Percentiles rank a stretch among this genome's conserved stretches.
These are phyloP conservation scores for Ulota crispa DNA, from an alignment of 225 moss, liverwort and hornwort species.

Conservation along the genomic window DNA sequence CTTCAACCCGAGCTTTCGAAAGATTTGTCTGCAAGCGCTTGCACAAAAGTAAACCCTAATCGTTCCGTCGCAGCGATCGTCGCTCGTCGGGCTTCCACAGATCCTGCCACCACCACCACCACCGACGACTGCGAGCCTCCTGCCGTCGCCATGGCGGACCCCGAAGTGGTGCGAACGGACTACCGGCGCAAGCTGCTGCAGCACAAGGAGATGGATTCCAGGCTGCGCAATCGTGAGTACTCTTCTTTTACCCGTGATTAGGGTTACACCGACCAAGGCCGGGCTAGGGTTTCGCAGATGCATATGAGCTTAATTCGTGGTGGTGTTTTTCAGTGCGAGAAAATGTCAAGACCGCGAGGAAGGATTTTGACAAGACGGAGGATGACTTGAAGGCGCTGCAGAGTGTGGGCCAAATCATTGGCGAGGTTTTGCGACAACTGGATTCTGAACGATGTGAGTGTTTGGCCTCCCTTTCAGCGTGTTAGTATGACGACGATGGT, in stretches of 20 bases:
- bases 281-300: not conserved
- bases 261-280: not conserved
- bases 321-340: constrained; percentile 65
- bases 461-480: not conserved
- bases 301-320: constrained; percentile 2
- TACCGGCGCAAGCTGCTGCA: constrained; percentile 76
- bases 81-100: not conserved
- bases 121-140: not conserved
- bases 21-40: not conserved
- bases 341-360: constrained; percentile 73
- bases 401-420: constrained; percentile 96
- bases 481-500: not conserved
- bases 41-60: constrained; percentile 19
- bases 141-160: constrained; percentile 42
- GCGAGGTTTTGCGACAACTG: constrained; percentile 89
- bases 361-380: constrained; percentile 95
- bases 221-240: constrained; percentile 56
- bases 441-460: constrained; percentile 90
- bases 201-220: constrained; percentile 84
- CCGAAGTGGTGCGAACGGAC: constrained; percentile 52
- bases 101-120: not conserved
- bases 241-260: not conserved
- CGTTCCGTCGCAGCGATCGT: not conserved
- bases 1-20: not conserved
- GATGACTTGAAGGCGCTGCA: constrained; percentile 97